Conservation (phyloP, 495 filamentous ascomycete genomes). For the Pseudomonodictys pantanalensis region DNA sequence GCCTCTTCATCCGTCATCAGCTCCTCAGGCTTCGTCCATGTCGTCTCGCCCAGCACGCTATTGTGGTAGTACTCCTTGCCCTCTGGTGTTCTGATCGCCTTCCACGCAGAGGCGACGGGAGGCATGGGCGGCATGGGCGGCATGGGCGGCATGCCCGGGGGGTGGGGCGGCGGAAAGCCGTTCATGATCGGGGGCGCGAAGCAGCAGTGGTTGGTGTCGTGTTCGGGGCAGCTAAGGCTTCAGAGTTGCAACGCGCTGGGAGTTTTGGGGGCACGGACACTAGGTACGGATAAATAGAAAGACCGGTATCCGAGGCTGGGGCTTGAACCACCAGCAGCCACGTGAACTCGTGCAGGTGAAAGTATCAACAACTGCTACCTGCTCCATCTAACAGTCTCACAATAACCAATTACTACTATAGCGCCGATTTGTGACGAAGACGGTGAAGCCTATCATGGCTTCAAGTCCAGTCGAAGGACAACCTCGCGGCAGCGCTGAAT, state of each 20-base stretch:
- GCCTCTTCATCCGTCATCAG: conserved; percentile 88
- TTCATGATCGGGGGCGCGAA: conserved; percentile 54
- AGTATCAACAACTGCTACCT: no score
- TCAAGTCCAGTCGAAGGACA: conserved; percentile 1
- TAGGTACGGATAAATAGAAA: not conserved
- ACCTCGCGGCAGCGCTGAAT: conserved; percentile 45
- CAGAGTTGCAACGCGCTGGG: not conserved
- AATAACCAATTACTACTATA: no score
- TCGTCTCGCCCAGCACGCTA: conserved; percentile 75
- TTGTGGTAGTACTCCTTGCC: conserved; percentile 96
- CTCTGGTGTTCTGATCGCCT: conserved; percentile 77
- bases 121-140: not conserved
- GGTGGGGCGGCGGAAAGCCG: conserved; percentile 54
- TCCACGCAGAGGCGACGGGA: conserved; percentile 54
- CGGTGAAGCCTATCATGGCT: conserved; percentile 29
- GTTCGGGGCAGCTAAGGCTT: not conserved
- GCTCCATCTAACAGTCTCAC: no score
- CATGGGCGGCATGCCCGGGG: conserved; percentile 33
- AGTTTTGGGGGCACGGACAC: not conserved
- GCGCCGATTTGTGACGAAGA: no score
- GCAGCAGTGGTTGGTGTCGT: not conserved
- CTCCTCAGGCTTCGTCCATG: conserved; percentile 91
- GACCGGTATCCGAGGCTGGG: no score
- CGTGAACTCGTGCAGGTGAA: no score
- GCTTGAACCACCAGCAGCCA: no score